Evolutionary conservation across 805 yeast genomes (phyloP), one percentile per base, ranked within the genome.

Genomic region (Yamadazyma sp.): DNA sequence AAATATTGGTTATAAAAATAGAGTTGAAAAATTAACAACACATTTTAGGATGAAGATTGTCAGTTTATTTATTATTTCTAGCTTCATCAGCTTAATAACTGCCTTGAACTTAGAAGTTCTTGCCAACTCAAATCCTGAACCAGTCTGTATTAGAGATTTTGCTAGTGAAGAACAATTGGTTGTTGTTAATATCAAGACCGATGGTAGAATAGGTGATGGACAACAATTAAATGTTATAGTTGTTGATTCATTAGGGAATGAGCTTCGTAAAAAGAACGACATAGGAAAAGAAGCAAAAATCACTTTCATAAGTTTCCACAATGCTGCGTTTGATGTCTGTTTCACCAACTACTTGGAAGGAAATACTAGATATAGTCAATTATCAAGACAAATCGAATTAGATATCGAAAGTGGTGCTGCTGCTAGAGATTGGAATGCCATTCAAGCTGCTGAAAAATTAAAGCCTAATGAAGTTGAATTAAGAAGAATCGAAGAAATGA

Each of bases 391-490:
- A 35, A 69, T 93, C 49, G 96, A 88, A 54, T 69, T 93, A 52
- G 97, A 89, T 45, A 82, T 93, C 40, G 98, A 93, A 61, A 80
- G 88, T 43, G 98, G 98, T 28, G 86, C 97, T 33, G 86, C 88
- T 52, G 98, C 98, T 27, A 82, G 98, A 62, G 98, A 93, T 66
- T 93, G 98, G 97, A 87, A 88, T 56, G 86, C 88, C 16, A 70
- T 89, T 44, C 96, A 89, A 69, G 89, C 95, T 30, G 76, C 84
- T 29, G 98, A 93, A 62, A 86, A 87, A 58, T 79, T 93, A 60
- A 86, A 84, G 64, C 98, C 98, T 4, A 78, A 83, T 33, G 98
- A 93, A 64, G 80, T 89, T 38, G 94, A 86, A 52, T 73, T 93
- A 58, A 82, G 93, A 62, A 81, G 83, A 58, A 73, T 91, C 39